Evolutionary conservation across 192 early-diverging fungal species (phyloP), one percentile per base, ranked within the genome.

Genomic region (Thamnidium elegans): DNA sequence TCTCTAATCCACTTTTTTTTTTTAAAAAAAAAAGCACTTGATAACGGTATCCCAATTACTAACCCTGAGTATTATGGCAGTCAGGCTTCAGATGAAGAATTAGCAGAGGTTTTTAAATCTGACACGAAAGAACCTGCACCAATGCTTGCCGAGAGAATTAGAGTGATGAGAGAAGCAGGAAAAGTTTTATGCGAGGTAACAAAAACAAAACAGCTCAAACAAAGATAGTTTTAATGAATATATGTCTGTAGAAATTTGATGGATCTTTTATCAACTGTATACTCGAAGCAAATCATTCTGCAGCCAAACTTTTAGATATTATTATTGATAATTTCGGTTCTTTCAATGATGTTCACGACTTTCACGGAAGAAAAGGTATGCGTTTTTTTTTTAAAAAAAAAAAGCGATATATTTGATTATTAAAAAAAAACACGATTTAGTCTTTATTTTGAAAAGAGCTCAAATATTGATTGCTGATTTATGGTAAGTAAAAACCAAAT

Each of bases 391-490:
- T 11, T 31, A 11, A 21, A 26, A 9, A 39, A 5, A 1, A 26
- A 5, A n/a, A n/a, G n/a, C 43, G n/a, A 7, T 30, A 6, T 8
- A 10, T 5, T 31, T 39, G 10, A 30, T 54, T 21, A 48, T 63
- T 56, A 19, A 56, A 58, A 20, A 19, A 30, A 58, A 76, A 6
- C 8, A 32, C 0, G 3, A 45, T 23, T 17, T 66, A 59, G 89
- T 92, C 13, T 73, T 74, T 17, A 68, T 94, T 42, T 90, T 86
- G 62, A 94, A 94, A 79, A 72, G 92, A 23, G 88, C 88, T 15
- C 92, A 94, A 74, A 94, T 94, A 54, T 77, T 94, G 39, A 85
- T 91, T 1, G 92, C 90, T 39, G 92, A 94, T 66, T 65, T 92
- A 17, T 94, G 92, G 82, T 81, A 76, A 36, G 14, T 31, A 47